Base-by-base conservation (phyloP, 2,329 filamentous ascomycete species). In the Xylariaceae sp. region DNA sequence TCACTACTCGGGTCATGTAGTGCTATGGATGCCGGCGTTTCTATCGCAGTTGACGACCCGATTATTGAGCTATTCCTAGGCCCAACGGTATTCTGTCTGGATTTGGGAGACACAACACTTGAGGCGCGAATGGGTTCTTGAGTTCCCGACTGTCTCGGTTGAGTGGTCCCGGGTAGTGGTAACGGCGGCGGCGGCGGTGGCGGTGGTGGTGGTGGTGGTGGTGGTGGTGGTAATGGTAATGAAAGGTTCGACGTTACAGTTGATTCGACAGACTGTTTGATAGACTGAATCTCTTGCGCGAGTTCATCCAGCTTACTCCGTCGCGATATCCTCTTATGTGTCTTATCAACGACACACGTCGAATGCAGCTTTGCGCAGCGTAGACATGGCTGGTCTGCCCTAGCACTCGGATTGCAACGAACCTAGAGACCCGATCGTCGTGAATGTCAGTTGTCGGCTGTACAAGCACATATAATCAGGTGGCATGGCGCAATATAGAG, bases 291-390 rank as follows among this genome's bases (percentile, higher is more conserved):
- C 63, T 81, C 79, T 56, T 78, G 75, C 49, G 77, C 78, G 3
- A 81, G 69, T 57, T 79, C 75, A 59, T 82, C 79, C 2, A 82
- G 69, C 63, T 82, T 81, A 61, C 79, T 70, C 56, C 64, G 67
- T 40, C 68, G 63, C 40, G 67, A 69, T 51, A 68, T 55, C 41
- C 68, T 64, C 57, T 67, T 69, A 46, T 69, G 67, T 40, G 66
- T 65, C 55, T 62, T 68, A 31, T 70, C 68, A 6, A 69, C 66
- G 4, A 70, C 55, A 50, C 68, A 70, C 8, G 58, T 54, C 46
- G 66, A 41, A 42, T 60, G 62, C 41, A 68, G 61, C 50, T 67
- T 70, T 34, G 59, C 54, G 47, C 68, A 70, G 47, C 68, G 66
- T 49, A 67, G 67, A 39, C 68, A 70, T 35, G 65, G 64, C 52